Base-by-base conservation (phyloP, 768 basidiomycete genomes). In the Lactifluus volemus region DNA sequence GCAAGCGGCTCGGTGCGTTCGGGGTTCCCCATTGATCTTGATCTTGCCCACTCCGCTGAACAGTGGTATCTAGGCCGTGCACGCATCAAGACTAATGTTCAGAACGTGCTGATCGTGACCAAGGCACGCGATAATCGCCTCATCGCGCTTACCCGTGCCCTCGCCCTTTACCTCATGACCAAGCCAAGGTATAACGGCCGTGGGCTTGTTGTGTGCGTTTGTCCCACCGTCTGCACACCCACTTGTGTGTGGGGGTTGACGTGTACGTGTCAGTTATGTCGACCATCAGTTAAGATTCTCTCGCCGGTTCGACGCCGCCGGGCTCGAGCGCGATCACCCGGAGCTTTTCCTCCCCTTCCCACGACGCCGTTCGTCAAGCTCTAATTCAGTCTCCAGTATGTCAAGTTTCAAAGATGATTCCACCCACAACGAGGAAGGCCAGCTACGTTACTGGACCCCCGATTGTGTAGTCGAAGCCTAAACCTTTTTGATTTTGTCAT, bases 401-500 rank as follows among this genome's bases (percentile, higher is more conserved):
- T 75, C 83, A 49, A 72, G 71, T 44, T 73, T 73, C 61, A 76
- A 73, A 65, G 74, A 79, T 58, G 81, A 81, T 59, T 47, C 41
- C 10, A 41, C 55, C n/a, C 61, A 73, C 39, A 86, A 89, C 39
- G 86, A 89, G 41, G 87, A 95, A 58, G 97, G 97, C 1, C 96
- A 98, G 70, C 78, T 99, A 50, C 81, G 97, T 61, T 99, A 98
- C 70, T 99, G 97, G 97, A 98, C 95, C 0, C 86, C 86, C 65
- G 88, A 89, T 48, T 99, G 96, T 99, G 97, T 73, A 87, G 82
- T 64, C 81, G 81, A 58, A 89, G 84, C 53, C 87, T 96, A 2
- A 90, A 98, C 71, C 78, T 98, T 11, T 98, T 99, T 69, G 96
- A 99, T 73, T 97, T 99, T 70, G 97, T 99, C 59, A 79, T 98